Evolutionary conservation across 305 asterid species (phyloP).

Genomic region (Coffea humblotiana): DNA sequence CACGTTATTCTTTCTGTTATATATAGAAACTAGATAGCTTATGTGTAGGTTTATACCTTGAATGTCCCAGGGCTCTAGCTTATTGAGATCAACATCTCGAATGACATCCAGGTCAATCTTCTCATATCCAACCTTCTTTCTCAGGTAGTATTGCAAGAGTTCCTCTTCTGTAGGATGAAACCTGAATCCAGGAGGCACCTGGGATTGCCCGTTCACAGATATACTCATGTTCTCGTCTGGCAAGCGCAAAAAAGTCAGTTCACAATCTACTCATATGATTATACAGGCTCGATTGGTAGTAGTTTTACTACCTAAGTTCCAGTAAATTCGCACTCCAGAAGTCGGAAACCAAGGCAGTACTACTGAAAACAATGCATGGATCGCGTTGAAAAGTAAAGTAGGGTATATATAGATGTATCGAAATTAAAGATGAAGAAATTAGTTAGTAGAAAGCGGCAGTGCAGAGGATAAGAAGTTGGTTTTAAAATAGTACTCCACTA

Average conservation of each 20-base stretch:
- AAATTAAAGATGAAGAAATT: neutral
- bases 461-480: neutral
- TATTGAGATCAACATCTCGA: constrained; percentile 85
- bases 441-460: neutral
- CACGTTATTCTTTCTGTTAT: constrained; percentile 20
- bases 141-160: constrained; percentile 80
- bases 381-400: neutral
- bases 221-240: constrained; percentile 57
- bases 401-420: neutral
- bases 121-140: constrained; percentile 66
- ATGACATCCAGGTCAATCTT: constrained; percentile 84
- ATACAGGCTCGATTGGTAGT: too few species aligned
- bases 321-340: neutral
- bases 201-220: constrained; percentile 78
- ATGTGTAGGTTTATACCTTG: constrained; percentile 46
- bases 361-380: neutral
- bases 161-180: constrained; percentile 94
- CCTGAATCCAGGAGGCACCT: constrained; percentile 93
- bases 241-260: constrained; percentile 19
- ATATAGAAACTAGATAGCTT: too few species aligned
- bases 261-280: neutral
- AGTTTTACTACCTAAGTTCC: neutral
- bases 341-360: neutral
- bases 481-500: neutral
- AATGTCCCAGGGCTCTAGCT: constrained; percentile 96